Base-by-base conservation (phyloP, 495 filamentous ascomycete genomes). In the Aspergillus homomorphus region DNA sequence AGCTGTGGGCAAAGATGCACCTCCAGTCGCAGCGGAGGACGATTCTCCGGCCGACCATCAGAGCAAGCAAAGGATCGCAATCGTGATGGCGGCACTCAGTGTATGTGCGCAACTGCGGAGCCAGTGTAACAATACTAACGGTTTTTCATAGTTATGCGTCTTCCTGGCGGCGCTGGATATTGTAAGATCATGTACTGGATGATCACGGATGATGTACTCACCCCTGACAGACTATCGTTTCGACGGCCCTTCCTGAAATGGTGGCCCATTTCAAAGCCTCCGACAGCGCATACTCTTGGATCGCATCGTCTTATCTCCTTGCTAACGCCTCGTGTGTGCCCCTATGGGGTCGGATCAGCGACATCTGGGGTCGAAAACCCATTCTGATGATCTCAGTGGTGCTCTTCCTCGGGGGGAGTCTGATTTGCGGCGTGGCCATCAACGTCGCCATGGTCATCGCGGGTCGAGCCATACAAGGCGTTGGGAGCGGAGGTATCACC, bases 351-450 rank as follows among this genome's bases (percentile, higher is more conserved):
- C 90, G 90, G 63, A 71, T 91, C 33, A 85, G 81, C 53, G 91
- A 95, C 63, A 93, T 96, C 56, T 94, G 83, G 78, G 91, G 91
- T 0, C 84, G 91, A 18, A 95, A 93, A 66, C 84, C 83, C 3
- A 85, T 93, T 51, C 75, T 95, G 30, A 71, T 96, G 9, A 53
- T 84, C 0, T 87, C 89, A 19, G 88, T 86, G 28, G 69, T 76
- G n/a, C 68, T 91, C 28, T 96, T 96, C 75, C 83, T 92, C 62
- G 66, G 89, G 4, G 89, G 87, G 2, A 87, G 83, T 53, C 68
- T 95, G 53, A 73, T 94, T 38, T 83, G 85, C 51, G 91, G 81
- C 1, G 62, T 89, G 28, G 81, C 85, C 14, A 74, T 73, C 22
- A 85, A 76, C 49, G 84, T 94, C 61, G 74, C 77, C 22, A 89